phyloP scores from a whole-genome alignment of 345 rosid genomes.

The Citrus sp. region DNA sequence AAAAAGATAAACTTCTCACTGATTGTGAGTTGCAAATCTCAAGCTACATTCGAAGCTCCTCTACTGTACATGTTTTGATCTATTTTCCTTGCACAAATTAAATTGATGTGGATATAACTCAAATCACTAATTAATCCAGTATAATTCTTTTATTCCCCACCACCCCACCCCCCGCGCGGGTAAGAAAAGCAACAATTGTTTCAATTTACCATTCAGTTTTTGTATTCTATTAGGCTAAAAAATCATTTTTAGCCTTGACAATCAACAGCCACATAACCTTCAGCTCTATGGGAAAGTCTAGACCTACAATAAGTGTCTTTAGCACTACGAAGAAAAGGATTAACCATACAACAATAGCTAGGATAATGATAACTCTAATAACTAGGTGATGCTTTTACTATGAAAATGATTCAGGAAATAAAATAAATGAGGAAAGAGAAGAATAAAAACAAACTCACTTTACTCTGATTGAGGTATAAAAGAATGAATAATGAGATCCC shows the following conservation, averaged over 20 bases:
- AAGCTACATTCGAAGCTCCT: neutral
- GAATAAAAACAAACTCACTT: constrained; percentile 43
- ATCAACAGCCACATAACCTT: neutral
- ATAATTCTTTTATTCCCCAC: neutral
- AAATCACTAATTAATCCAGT: neutral
- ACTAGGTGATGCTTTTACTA: neutral
- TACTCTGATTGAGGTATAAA: constrained; percentile 78
- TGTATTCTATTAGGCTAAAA: neutral
- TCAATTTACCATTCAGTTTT: neutral
- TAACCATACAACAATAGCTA: neutral
- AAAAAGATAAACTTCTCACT: neutral
- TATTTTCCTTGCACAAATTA: neutral
- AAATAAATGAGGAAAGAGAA: neutral
- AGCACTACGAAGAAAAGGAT: neutral
- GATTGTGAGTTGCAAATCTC: neutral
- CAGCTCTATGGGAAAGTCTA: neutral
- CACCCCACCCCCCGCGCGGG: too few relatives aligned
- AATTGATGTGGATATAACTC: neutral
- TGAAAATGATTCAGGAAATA: neutral
- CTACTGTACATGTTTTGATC: neutral
- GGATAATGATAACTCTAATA: neutral
- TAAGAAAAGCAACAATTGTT: neutral
- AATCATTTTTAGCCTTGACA: neutral
- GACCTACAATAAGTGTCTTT: neutral
- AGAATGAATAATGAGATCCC: constrained; percentile 78